Evolutionary conservation across 169 alveolate genomes (phyloP).

Genomic region (Perkinsus chesapeaki): DNA sequence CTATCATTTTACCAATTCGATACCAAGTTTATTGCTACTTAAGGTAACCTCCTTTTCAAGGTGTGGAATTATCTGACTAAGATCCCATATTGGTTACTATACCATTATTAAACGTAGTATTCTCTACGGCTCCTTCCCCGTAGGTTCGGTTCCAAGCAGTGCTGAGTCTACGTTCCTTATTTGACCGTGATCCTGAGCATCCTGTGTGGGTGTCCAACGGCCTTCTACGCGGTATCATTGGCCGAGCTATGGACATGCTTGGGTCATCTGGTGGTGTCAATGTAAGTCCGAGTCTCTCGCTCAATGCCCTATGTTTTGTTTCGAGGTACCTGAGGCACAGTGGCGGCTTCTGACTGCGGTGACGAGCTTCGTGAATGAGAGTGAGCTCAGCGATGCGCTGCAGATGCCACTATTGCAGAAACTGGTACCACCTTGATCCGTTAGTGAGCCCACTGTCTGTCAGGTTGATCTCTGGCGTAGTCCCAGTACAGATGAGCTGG

Average conservation of each 20-base stretch:
- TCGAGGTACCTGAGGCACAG: background rate
- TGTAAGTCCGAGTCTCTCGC: background rate
- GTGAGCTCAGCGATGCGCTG: background rate
- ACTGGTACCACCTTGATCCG: background rate
- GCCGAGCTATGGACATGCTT: background rate
- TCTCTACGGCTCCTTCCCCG: background rate
- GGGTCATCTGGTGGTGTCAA: background rate
- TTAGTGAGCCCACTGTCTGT: background rate
- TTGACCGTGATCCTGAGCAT: background rate
- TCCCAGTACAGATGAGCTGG: background rate
- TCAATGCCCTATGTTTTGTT: background rate
- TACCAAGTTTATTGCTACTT: too few relatives aligned
- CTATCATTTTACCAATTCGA: too few relatives aligned
- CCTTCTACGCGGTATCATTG: background rate
- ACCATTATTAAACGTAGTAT: background rate
- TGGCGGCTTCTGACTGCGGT: background rate
- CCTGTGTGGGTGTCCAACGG: background rate
- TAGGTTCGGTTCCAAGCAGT: background rate
- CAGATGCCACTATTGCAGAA: background rate
- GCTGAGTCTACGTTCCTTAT: background rate
- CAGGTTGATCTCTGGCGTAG: background rate
- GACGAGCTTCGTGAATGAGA: background rate
- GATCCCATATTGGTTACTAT: background rate
- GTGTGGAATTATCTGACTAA: too few relatives aligned
- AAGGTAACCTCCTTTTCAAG: too few relatives aligned